Evolutionary conservation across 495 filamentous ascomycete genomes (phyloP).

Genomic region (Podospora comata): DNA sequence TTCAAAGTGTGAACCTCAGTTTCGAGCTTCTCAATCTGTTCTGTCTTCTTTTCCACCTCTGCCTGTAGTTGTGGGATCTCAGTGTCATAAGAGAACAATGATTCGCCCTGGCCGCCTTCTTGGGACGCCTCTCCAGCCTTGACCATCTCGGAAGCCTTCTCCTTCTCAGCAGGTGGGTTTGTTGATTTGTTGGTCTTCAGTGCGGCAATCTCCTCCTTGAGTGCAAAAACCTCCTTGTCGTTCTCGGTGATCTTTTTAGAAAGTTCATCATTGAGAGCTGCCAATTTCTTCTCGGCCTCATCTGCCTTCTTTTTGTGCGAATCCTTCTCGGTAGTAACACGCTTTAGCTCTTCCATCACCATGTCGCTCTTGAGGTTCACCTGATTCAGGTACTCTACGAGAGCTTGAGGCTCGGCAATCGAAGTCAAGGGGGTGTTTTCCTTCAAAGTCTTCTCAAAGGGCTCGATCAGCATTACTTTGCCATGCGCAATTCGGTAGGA

Average conservation of each 20-base stretch:
- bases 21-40: slow-evolving; percentile 39
- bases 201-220: slow-evolving; percentile 7
- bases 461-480: slow-evolving; percentile 78
- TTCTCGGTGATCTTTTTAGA: slow-evolving; percentile 33
- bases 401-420: slow-evolving; percentile 76
- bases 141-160: slow-evolving; percentile 5
- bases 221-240: slow-evolving; percentile 26
- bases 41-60: slow-evolving; percentile 52
- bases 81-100: slow-evolving; percentile 82
- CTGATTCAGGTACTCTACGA: slow-evolving; percentile 93
- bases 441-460: slow-evolving; percentile 83
- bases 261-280: slow-evolving; percentile 49
- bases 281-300: slow-evolving; percentile 62
- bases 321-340: slow-evolving; percentile 78
- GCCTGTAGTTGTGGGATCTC: slow-evolving; percentile 64
- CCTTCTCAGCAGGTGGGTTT: not conserved
- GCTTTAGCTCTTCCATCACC: slow-evolving; percentile 88
- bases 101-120: slow-evolving; percentile 56
- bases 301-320: slow-evolving; percentile 71
- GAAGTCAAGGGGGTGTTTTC: slow-evolving; percentile 89
- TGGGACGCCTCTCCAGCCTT: slow-evolving; percentile 37
- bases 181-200: slow-evolving; percentile 9
- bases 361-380: slow-evolving; percentile 81
- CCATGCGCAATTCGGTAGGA: slow-evolving; percentile 90
- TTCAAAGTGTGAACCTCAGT: slow-evolving; percentile 38